A percentile compares a stretch with the other conserved stretches of the same genome.
Conservation (phyloP, 2,329 filamentous ascomycete genomes). For the Aspergillus clavatus region DNA sequence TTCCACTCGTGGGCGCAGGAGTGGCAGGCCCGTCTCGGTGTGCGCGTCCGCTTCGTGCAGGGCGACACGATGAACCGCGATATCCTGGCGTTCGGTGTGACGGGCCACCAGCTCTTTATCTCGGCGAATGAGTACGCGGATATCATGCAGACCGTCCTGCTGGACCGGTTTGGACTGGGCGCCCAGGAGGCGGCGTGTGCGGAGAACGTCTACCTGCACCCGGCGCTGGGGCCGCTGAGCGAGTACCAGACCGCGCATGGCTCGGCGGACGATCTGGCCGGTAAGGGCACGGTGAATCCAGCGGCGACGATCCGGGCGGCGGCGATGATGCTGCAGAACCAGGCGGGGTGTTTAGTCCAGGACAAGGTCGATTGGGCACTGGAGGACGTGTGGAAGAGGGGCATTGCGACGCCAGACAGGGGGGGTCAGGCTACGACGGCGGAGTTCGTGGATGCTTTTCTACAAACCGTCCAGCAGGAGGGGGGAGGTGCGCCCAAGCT, state of each 20-base stretch:
- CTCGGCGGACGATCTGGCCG: constrained; percentile 2
- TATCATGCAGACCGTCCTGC: constrained; percentile 4
- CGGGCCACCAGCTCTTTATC: constrained; percentile 1
- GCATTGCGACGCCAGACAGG: background rate
- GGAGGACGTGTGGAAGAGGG: background rate
- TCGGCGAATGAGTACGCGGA: constrained; percentile 5
- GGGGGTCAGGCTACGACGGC: background rate
- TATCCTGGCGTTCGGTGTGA: constrained; percentile 2
- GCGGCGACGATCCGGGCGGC: constrained; percentile 1
- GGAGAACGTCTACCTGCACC: constrained; percentile 4
- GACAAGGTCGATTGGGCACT: background rate
- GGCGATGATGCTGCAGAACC: background rate
- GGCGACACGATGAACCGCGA: constrained; percentile 5
- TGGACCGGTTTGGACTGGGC: constrained; percentile 1
- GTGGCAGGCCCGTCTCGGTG: background rate
- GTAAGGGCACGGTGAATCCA: constrained; percentile 2
- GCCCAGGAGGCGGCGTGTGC: constrained; percentile 2
- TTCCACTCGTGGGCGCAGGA: constrained; percentile 3
- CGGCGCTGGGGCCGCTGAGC: background rate
- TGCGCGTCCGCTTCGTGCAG: background rate
- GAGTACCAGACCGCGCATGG: constrained; percentile 6
- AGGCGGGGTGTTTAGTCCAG: background rate
- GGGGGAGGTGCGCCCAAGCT: too few relatives aligned
- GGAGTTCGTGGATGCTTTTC: background rate
- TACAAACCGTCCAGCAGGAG: too few relatives aligned